Evolutionary conservation across 768 basidiomycete genomes (phyloP), one percentile per base, ranked within the genome.

Genomic region (Chalciporus sphaerocephalus): DNA sequence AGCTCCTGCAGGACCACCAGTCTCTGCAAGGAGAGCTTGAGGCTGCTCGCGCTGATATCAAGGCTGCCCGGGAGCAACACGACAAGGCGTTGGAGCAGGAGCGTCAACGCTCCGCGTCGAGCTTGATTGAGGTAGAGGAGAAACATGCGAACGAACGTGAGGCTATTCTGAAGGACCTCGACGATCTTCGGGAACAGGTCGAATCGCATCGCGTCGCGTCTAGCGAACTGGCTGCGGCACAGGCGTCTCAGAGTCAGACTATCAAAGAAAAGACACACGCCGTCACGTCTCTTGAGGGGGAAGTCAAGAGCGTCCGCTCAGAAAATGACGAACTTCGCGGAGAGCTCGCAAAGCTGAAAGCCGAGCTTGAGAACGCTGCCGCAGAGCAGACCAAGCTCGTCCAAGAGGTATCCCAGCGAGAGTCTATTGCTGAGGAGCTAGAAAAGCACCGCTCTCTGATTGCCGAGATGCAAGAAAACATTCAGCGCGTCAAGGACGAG

Each of bases 401-500:
- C 24, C 76, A 83, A 53, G 87, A 88, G 59, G 81, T 79, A 9
- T 86, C 87, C 7, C 83, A 85, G 54, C 83, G 81, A 32, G 80
- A 89, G 54, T 83, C 85, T 15, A 73, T 90, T 28, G 79, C 78
- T 9, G 74, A 77, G 17, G 88, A 93, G 58, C 70, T 92, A 25
- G 88, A 92, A 55, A 79, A 74, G 27, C 86, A 89, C 62, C 86
- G 87, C 20, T 83, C 81, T 8, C 71, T 81, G 22, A 71, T 92
- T 13, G 82, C 83, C 20, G 89, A 92, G 55, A 68, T 85, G 63
- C 88, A 91, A 54, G 83, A 85, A 49, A 82, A 78, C 51, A 69
- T 92, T 20, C 87, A 89, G 62, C 80, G 77, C 37, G 80, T 81
- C 57, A 87, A 87, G 68, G 85, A 91, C 56, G 88, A 91, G 68